These are phyloP conservation scores for Paramarasmius palmivorus DNA, from an alignment of 1,284 basidiomycete species.

Conservation along the genomic window DNA sequence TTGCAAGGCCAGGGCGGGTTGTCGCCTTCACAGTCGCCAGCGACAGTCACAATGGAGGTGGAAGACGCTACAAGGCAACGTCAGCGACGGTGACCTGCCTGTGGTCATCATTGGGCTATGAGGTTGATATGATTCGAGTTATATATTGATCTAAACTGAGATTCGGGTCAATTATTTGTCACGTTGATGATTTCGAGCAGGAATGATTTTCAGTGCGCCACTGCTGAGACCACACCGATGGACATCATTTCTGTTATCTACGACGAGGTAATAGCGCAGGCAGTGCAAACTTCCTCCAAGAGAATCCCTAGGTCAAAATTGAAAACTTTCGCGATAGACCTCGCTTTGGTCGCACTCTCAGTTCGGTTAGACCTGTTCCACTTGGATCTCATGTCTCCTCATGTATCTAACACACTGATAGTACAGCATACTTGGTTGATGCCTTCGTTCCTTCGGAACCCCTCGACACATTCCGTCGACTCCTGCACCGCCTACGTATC, in stretches of 20 bases:
- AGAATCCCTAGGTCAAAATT: slow-evolving; percentile 11
- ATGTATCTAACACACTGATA: slow-evolving; percentile 15
- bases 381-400: background rate
- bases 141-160: too few relatives aligned
- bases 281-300: background rate
- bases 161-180: too few relatives aligned
- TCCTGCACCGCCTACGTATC: slow-evolving; percentile 31
- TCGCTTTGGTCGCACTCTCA: slow-evolving; percentile 22
- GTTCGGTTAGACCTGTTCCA: slow-evolving; percentile 14
- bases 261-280: background rate
- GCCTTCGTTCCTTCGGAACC: slow-evolving; percentile 28
- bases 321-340: slow-evolving; percentile 20
- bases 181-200: too few relatives aligned
- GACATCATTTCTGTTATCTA: background rate
- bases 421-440: slow-evolving; percentile 44
- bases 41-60: background rate
- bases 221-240: too few relatives aligned
- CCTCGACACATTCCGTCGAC: slow-evolving; percentile 21
- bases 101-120: slow-evolving; percentile 1
- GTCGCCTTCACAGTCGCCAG: too few relatives aligned
- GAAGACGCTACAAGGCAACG: background rate
- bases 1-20: background rate
- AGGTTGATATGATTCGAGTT: background rate
- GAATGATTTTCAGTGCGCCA: too few relatives aligned
- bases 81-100: too few relatives aligned